Base-by-base conservation (phyloP, 805 yeast species). In the Limtongia smithiae region DNA sequence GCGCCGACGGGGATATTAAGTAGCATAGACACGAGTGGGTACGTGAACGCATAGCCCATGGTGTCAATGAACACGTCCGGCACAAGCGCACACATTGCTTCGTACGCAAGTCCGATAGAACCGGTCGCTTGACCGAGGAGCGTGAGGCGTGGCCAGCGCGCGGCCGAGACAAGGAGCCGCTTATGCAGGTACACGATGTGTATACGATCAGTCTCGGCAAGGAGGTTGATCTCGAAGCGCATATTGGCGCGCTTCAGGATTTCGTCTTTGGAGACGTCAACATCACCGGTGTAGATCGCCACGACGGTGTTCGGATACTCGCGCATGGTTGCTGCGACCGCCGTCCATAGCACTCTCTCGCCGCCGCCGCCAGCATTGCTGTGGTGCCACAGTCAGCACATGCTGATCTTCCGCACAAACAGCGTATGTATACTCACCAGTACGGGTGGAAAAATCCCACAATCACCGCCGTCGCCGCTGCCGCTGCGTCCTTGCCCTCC, bases 311-410 rank as follows among this genome's bases (percentile, higher is more conserved):
- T 61, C 5, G 69, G 68, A 53, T 75, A 72, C 20, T 71, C 67
- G 8, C 65, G 57, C 51, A 90, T 70, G 0, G 95, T 85, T 28
- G 82, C 75, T 58, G 78, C 76, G 5, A 91, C 86, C 0, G 96
- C 96, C 47, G 86, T 89, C 98, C 98, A 93, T 35, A 93, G 71
- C 0, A 93, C 98, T 48, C 91, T 79, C 65, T 93, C 99, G 21
- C 99, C 99, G 27, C 99, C 99, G 17, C 99, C 99, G 39, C 95
- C 96, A 34, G 96, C 94, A 64, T 85, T 86, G 56, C 96, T 89
- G 40, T n/a, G 34, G 18, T 8, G 28, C 8, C 14, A 17, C 7
- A 17, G 24, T 20, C 20, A 15, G n/a, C 35, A 14, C 18, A 14
- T 8, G 9, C 27, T 14, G 18, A 3, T 8, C 9, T 8, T 15